Evolutionary conservation across 257 asterid genomes (phyloP).

Genomic region (Nicotiana undulata): DNA sequence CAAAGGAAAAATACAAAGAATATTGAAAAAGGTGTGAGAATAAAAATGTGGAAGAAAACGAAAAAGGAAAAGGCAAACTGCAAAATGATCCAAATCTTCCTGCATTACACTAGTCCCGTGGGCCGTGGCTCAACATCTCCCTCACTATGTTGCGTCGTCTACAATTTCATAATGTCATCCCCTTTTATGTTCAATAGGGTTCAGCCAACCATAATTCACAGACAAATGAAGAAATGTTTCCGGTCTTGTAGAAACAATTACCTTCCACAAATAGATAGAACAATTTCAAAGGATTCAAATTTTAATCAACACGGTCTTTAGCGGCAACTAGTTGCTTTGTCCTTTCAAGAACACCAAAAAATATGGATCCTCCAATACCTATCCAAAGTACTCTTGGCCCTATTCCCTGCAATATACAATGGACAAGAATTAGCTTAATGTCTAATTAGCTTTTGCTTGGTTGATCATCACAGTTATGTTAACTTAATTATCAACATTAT

Average conservation of each 20-base stretch:
- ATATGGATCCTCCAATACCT: conserved; percentile 64
- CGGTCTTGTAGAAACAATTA: background rate
- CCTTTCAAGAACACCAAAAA: conserved; percentile 58
- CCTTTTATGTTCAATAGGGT: background rate
- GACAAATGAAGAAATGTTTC: background rate
- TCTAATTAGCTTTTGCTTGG: background rate
- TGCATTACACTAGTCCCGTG: background rate
- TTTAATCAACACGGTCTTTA: conserved; percentile 14
- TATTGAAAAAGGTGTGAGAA: background rate
- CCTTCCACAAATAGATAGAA: background rate
- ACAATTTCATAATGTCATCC: background rate
- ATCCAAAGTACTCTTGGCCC: conserved; percentile 67
- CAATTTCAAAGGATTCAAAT: conserved; percentile 12
- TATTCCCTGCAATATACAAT: conserved; percentile 37
- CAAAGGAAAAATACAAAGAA: no score
- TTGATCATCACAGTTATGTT: background rate
- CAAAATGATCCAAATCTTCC: background rate
- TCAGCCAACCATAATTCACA: background rate
- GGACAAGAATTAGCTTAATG: background rate
- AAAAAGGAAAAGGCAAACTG: background rate
- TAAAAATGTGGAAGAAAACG: background rate
- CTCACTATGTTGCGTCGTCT: background rate
- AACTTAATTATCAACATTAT: background rate
- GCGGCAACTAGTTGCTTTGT: conserved; percentile 40
- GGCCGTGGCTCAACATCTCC: no score